Conservation (phyloP, 83 land plant genomes). For the Picea mariana region DNA sequence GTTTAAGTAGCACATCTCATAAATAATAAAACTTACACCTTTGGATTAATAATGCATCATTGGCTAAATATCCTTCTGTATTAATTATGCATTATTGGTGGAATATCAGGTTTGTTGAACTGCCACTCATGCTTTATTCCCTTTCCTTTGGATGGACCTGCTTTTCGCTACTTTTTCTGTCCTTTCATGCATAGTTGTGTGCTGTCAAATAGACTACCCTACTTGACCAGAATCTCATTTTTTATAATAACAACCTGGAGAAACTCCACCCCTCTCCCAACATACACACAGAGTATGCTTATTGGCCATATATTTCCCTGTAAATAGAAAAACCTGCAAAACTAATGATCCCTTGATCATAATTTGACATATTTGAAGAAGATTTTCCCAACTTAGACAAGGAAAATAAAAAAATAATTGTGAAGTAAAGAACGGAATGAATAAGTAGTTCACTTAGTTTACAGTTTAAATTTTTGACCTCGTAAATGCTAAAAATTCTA, state of each 20-base stretch:
- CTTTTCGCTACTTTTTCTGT: not conserved
- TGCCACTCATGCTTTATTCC: not conserved
- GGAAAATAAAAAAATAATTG: no score
- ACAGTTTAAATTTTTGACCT: not conserved
- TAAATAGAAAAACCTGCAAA: not conserved
- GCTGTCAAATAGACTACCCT: not conserved
- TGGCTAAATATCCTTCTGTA: not conserved
- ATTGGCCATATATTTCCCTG: not conserved
- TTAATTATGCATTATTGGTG: not conserved
- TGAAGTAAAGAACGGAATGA: no score
- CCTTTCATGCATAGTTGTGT: not conserved
- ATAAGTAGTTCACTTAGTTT: not conserved
- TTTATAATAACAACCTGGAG: not conserved
- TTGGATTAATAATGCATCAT: no score
- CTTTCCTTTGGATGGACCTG: not conserved
- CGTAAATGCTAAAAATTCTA: no score
- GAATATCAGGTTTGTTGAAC: constrained; percentile 1
- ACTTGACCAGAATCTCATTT: not conserved
- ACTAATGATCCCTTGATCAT: not conserved
- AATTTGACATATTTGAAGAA: no score
- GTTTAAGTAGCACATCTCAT: no score
- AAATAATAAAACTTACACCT: no score
- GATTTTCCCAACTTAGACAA: no score
- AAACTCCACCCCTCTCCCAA: not conserved
- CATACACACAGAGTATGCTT: not conserved